phyloP scores from a whole-genome alignment of 2,329 filamentous ascomycete species.

The Huntiella bhutanensis region DNA sequence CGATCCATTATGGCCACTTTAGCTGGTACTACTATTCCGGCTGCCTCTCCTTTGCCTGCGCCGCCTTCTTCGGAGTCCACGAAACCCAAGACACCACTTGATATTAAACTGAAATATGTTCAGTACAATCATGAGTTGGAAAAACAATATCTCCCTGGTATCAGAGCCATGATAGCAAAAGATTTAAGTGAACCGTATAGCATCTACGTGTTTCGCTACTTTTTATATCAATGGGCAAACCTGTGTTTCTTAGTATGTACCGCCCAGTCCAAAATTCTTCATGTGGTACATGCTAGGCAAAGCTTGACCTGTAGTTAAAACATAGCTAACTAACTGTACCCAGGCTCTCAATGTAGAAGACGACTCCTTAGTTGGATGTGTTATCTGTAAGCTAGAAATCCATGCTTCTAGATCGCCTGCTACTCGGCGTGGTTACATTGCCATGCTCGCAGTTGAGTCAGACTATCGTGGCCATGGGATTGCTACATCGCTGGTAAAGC shows the following conservation, averaged over 20 bases:
- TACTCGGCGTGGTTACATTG: constrained; percentile 78
- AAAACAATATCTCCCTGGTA: constrained; percentile 55
- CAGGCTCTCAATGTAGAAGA: constrained; percentile 42
- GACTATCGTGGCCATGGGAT: constrained; percentile 69
- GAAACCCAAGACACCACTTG: constrained; percentile 2
- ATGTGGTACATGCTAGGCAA: too few relatives aligned
- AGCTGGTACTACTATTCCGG: too few relatives aligned
- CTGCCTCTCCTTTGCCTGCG: neutral
- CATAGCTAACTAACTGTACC: neutral
- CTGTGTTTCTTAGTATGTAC: constrained; percentile 78
- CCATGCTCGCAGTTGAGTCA: constrained; percentile 86
- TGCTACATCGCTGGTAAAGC: constrained; percentile 70
- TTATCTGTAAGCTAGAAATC: constrained; percentile 84
- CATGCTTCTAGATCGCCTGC: constrained; percentile 64
- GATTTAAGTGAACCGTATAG: constrained; percentile 96
- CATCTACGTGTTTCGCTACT: constrained; percentile 98
- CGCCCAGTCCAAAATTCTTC: too few relatives aligned
- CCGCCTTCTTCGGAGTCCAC: neutral
- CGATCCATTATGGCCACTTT: too few relatives aligned
- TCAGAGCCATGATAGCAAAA: constrained; percentile 82
- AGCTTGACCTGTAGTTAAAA: neutral
- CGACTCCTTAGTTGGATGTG: constrained; percentile 60
- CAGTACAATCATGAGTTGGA: constrained; percentile 45
- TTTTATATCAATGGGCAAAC: constrained; percentile 92
- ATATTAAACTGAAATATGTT: constrained; percentile 33